Evolutionary conservation across 495 filamentous ascomycete species (phyloP).

Genomic region (Hapsidospora chrysogenum): DNA sequence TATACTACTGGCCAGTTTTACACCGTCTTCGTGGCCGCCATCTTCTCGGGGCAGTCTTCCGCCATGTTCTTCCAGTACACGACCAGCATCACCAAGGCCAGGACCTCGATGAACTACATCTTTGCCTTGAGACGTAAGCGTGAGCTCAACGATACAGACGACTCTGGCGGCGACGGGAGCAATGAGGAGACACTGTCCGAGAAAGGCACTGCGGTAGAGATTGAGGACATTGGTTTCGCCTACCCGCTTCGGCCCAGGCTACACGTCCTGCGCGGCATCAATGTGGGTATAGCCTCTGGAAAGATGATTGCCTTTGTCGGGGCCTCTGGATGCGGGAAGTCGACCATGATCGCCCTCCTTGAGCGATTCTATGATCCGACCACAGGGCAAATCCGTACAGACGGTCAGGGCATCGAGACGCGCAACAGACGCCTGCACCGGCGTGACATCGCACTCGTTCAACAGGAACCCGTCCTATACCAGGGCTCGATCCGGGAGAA

Average conservation of each 20-base stretch:
- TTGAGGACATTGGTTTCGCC: neutral
- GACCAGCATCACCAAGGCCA: slow-evolving; percentile 1
- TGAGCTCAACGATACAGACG: neutral
- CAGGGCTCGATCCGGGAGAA: slow-evolving; percentile 1
- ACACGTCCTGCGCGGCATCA: neutral
- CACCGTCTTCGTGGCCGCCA: neutral
- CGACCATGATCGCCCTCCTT: slow-evolving; percentile 61
- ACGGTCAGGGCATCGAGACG: slow-evolving; percentile 47
- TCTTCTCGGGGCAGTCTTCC: neutral
- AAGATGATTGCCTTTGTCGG: slow-evolving; percentile 65
- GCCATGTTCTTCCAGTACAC: slow-evolving; percentile 1
- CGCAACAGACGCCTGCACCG: neutral
- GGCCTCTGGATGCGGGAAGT: slow-evolving; percentile 71
- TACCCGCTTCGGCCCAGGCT: neutral
- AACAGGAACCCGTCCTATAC: slow-evolving; percentile 1
- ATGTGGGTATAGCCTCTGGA: neutral
- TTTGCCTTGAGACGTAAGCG: neutral
- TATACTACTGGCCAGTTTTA: neutral
- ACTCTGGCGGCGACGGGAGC: neutral
- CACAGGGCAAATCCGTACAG: slow-evolving; percentile 53
- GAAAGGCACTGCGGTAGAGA: neutral
- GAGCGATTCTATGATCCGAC: slow-evolving; percentile 78
- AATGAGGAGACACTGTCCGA: neutral
- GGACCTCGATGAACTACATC: slow-evolving; percentile 1
- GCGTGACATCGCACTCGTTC: neutral